Conservation (phyloP, 805 yeast species). For the Starmerella bacillaris region DNA sequence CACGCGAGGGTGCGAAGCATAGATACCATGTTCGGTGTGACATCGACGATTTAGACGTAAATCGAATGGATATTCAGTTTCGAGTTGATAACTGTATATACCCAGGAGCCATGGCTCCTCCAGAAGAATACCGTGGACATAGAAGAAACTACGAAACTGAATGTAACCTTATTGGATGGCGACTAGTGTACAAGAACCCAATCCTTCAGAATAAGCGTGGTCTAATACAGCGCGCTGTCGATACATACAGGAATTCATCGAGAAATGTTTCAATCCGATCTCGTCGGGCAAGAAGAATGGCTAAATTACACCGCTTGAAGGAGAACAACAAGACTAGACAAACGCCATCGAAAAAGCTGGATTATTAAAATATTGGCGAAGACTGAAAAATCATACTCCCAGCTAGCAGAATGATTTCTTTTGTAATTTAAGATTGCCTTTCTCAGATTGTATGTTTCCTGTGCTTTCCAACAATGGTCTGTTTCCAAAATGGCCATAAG, state of each 20-base stretch:
- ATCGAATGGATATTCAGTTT: conserved; percentile 22
- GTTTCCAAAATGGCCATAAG: too few relatives aligned
- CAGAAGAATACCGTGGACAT: conserved; percentile 29
- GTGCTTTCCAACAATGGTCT: too few relatives aligned
- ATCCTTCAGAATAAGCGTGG: conserved; percentile 30
- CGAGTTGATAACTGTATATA: conserved; percentile 29
- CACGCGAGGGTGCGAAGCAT: conserved; percentile 19
- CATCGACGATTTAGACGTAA: conserved; percentile 18
- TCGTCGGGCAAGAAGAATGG: conserved; percentile 28
- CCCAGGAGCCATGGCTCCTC: conserved; percentile 31
- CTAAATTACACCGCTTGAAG: conserved; percentile 4
- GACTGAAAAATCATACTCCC: too few relatives aligned
- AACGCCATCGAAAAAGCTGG: too few relatives aligned
- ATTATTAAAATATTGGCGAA: too few relatives aligned
- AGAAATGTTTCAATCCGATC: conserved; percentile 26
- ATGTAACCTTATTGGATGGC: conserved; percentile 35
- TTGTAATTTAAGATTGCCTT: too few relatives aligned
- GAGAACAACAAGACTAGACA: not conserved
- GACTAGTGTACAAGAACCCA: conserved; percentile 28
- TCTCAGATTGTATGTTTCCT: too few relatives aligned
- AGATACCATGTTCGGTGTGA: conserved; percentile 23
- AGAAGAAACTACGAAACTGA: conserved; percentile 30
- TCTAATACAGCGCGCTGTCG: conserved; percentile 35
- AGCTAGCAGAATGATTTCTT: too few relatives aligned
- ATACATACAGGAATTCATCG: conserved; percentile 34